These are phyloP conservation scores for Candida chilensis DNA, from an alignment of 805 yeast species.

Conservation along the genomic window DNA sequence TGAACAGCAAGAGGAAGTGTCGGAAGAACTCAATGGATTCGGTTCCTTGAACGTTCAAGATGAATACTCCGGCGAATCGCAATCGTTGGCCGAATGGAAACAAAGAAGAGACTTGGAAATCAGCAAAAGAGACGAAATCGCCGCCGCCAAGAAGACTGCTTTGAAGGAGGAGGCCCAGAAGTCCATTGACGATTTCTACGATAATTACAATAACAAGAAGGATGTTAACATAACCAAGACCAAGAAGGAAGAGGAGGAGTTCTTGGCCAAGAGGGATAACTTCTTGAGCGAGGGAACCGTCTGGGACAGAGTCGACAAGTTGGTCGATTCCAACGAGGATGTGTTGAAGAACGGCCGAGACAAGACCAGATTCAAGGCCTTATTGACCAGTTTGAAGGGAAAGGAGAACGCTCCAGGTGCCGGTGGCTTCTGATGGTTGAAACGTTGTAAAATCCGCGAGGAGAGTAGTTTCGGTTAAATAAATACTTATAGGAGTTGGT, in stretches of 20 bases:
- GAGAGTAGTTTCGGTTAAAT: too few species aligned
- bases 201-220: conserved; percentile 77
- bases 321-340: conserved; percentile 36
- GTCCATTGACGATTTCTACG: conserved; percentile 87
- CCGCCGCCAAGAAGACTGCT: conserved; percentile 52
- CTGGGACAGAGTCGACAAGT: conserved; percentile 53
- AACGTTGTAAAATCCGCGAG: too few species aligned
- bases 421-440: conserved; percentile 51
- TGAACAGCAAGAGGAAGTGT: conserved; percentile 5
- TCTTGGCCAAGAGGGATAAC: conserved; percentile 65
- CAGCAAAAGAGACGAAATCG: conserved; percentile 66
- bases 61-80: conserved; percentile 34
- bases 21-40: conserved; percentile 3
- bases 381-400: conserved; percentile 56
- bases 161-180: conserved; percentile 69
- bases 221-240: conserved; percentile 59
- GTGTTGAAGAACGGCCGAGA: conserved; percentile 42
- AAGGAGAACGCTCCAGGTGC: conserved; percentile 74
- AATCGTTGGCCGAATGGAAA: conserved; percentile 60
- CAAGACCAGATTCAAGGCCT: conserved; percentile 60
- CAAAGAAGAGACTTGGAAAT: conserved; percentile 74
- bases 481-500: too few species aligned
- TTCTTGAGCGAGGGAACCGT: conserved; percentile 36
- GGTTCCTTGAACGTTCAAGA: conserved; percentile 2
- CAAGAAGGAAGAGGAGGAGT: conserved; percentile 59